Evolutionary conservation across 176 grass and related monocot genomes (phyloP).

Genomic region (Avena insularis): DNA sequence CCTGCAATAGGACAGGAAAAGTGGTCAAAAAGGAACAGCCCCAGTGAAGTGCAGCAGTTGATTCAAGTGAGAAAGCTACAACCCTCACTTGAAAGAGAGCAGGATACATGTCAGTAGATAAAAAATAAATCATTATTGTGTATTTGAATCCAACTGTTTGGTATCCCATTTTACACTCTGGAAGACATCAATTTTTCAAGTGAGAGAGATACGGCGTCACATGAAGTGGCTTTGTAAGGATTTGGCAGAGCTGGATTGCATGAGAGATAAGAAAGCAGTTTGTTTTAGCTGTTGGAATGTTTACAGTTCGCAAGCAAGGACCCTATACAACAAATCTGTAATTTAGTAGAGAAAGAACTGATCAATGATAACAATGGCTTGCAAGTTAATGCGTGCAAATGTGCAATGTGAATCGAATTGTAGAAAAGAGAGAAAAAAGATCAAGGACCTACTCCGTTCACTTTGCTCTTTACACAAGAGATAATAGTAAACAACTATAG

Average conservation of each 20-base stretch:
- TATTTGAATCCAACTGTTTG: conserved; percentile 15
- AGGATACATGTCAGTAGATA: conserved; percentile 9
- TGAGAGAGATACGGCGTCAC: neutral
- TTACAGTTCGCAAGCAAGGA: neutral
- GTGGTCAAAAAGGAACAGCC: conserved; percentile 49
- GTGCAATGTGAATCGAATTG: conserved; percentile 40
- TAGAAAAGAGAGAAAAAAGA: conserved; percentile 39
- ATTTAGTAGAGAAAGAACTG: neutral
- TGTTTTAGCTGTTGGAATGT: neutral
- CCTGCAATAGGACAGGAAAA: conserved; percentile 62
- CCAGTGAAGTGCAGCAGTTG: conserved; percentile 38
- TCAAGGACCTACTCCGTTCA: conserved; percentile 37
- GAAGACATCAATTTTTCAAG: neutral
- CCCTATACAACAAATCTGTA: too few species aligned
- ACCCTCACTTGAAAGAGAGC: conserved; percentile 37
- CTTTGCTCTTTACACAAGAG: conserved; percentile 51
- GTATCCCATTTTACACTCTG: conserved; percentile 16
- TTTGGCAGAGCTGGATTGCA: neutral
- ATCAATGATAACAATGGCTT: conserved; percentile 9
- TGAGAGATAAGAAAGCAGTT: conserved; percentile 15
- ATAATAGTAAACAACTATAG: conserved; percentile 46
- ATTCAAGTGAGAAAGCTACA: conserved; percentile 38
- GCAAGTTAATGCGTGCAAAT: conserved; percentile 30
- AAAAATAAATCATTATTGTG: neutral
- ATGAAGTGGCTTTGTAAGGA: neutral